Conservation (phyloP, 495 filamentous ascomycete genomes). For the Pyrenula aspistea region DNA sequence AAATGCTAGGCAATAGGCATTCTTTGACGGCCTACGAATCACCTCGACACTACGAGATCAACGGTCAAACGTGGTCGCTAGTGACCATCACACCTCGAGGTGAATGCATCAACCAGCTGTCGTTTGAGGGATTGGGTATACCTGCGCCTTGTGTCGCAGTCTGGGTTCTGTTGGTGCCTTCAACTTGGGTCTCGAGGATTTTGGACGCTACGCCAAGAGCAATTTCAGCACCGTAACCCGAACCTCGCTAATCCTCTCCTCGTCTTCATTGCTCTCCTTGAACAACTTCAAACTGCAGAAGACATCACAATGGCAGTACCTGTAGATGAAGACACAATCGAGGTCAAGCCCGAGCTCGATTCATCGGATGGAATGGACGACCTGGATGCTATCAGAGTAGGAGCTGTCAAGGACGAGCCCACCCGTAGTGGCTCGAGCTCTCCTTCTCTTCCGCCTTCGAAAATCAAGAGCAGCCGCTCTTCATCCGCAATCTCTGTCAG, state of each 20-base stretch:
- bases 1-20: background rate
- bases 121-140: background rate
- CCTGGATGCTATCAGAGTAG: background rate
- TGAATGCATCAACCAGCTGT: background rate
- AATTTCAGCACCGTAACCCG: background rate
- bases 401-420: background rate
- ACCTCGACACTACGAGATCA: background rate
- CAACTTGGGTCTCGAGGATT: background rate
- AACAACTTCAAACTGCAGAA: background rate
- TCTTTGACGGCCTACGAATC: background rate
- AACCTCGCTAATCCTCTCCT: background rate
- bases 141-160: background rate
- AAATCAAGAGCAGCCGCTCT: constrained; percentile 1
- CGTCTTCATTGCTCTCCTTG: background rate
- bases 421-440: constrained; percentile 1
- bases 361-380: background rate
- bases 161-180: background rate
- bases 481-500: constrained; percentile 4
- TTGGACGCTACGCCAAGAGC: background rate
- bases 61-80: background rate
- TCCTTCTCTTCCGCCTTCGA: constrained; percentile 1
- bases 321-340: constrained; percentile 1
- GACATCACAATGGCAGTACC: background rate
- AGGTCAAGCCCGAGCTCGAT: background rate
- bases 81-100: background rate